Evolutionary conservation across 176 grass and related monocot genomes (phyloP).

Genomic region (Aegilops longissima): DNA sequence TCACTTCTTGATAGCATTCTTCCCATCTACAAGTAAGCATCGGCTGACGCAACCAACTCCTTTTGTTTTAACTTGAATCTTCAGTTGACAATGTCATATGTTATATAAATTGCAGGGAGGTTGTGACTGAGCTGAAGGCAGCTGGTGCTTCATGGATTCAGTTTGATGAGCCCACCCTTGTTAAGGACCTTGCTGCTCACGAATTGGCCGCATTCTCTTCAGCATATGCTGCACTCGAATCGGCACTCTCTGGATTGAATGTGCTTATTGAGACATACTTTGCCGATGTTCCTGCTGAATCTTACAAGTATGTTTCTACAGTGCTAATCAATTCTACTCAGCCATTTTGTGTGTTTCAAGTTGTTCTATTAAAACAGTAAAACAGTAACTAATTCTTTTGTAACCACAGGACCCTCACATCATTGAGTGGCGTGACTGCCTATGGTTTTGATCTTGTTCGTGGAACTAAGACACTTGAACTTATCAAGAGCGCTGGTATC

Average conservation of each 20-base stretch:
- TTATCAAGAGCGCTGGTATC: constrained; percentile 62
- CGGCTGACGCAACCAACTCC: background rate
- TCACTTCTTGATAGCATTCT: constrained; percentile 75
- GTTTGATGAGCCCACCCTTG: constrained; percentile 95
- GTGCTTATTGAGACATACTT: constrained; percentile 98
- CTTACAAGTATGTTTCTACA: constrained; percentile 70
- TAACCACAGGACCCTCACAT: constrained; percentile 66
- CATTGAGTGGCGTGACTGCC: constrained; percentile 65
- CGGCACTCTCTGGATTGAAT: constrained; percentile 72
- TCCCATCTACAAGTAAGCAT: constrained; percentile 88
- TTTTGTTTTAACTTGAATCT: background rate
- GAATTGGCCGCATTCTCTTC: constrained; percentile 76
- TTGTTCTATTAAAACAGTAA: constrained; percentile 6
- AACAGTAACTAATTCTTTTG: constrained; percentile 11
- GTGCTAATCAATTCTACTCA: background rate
- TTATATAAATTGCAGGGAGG: constrained; percentile 65
- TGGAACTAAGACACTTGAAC: constrained; percentile 81
- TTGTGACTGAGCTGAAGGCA: constrained; percentile 81
- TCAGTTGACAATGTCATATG: constrained; percentile 33
- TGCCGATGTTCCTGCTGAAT: constrained; percentile 83
- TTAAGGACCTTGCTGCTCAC: constrained; percentile 75
- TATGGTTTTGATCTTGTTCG: constrained; percentile 89
- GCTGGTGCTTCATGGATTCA: constrained; percentile 96
- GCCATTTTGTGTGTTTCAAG: background rate
- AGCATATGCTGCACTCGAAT: constrained; percentile 68